Evolutionary conservation across 2,329 filamentous ascomycete species (phyloP).

Genomic region (Ceratocystis diversiconidia): DNA sequence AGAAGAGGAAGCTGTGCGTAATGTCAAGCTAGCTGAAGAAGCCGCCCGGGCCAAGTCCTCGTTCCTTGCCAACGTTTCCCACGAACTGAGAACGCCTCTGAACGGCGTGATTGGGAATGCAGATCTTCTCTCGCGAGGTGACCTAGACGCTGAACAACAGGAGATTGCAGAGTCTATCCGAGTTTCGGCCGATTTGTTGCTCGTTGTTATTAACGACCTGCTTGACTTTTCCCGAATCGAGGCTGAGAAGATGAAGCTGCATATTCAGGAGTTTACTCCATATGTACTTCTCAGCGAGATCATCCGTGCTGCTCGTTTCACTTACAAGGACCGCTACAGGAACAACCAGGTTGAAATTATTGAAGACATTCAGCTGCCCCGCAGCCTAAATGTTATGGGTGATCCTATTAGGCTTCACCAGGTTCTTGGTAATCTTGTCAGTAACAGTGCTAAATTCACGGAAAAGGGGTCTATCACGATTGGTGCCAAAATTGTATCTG

Average conservation of each 20-base stretch:
- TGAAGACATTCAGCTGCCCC: constrained; percentile 57
- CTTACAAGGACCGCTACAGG: constrained; percentile 48
- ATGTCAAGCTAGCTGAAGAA: constrained; percentile 70
- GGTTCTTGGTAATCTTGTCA: constrained; percentile 68
- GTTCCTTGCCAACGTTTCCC: constrained; percentile 66
- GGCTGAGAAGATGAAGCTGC: constrained; percentile 72
- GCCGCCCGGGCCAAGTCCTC: constrained; percentile 72
- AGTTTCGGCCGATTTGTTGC: constrained; percentile 68
- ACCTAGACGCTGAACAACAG: constrained; percentile 58
- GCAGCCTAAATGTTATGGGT: constrained; percentile 52
- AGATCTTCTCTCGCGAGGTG: constrained; percentile 65
- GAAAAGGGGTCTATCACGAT: constrained; percentile 77
- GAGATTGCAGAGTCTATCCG: constrained; percentile 82
- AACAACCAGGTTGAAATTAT: constrained; percentile 49
- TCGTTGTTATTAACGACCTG: constrained; percentile 93
- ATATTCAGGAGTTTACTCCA: constrained; percentile 54
- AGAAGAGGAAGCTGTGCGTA: constrained; percentile 61
- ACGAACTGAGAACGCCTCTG: constrained; percentile 68
- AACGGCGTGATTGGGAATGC: constrained; percentile 84
- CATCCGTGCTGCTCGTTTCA: constrained; percentile 51
- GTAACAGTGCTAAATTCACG: constrained; percentile 90
- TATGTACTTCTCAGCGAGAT: constrained; percentile 54
- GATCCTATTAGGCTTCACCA: constrained; percentile 54
- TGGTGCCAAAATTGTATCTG: constrained; percentile 55
- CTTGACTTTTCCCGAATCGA: constrained; percentile 92